Conservation (phyloP, 176 grass and related monocot species). For the Cenchrus purpureus region DNA sequence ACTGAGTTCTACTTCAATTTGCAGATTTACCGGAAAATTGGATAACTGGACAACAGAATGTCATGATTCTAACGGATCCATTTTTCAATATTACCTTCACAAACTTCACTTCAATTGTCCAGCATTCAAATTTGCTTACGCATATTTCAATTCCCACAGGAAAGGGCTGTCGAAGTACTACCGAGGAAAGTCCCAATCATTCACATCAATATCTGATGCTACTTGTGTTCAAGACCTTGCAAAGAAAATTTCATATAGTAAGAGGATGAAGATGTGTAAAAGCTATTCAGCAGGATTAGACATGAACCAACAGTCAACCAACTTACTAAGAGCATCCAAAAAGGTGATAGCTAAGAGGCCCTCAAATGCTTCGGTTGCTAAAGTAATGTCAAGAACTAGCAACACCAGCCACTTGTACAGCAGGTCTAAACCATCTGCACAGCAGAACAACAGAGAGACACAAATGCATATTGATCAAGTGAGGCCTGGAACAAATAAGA, state of each 20-base stretch:
- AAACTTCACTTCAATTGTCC: conserved; percentile 15
- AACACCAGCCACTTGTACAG: conserved; percentile 42
- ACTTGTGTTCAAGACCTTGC: conserved; percentile 60
- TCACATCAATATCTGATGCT: conserved; percentile 52
- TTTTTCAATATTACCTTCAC: not conserved
- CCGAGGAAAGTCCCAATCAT: conserved; percentile 74
- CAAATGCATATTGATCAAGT: conserved; percentile 24
- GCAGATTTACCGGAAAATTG: not conserved
- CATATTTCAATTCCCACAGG: conserved; percentile 40
- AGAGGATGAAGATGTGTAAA: conserved; percentile 74
- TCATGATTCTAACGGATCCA: not conserved
- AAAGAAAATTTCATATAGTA: conserved; percentile 59
- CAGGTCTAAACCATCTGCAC: conserved; percentile 40
- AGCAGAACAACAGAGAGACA: conserved; percentile 37
- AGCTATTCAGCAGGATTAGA: conserved; percentile 61
- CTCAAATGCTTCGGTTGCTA: conserved; percentile 56
- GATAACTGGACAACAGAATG: not conserved
- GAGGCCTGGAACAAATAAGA: conserved; percentile 10
- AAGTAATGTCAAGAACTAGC: conserved; percentile 45
- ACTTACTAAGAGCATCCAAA: conserved; percentile 37
- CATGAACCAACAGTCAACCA: conserved; percentile 50
- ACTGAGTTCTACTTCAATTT: not conserved
- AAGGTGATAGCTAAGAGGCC: conserved; percentile 71
- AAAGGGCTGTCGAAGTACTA: conserved; percentile 70
- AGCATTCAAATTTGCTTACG: conserved; percentile 18